Conservation (phyloP, 768 basidiomycete genomes). For the Suillus lakei region DNA sequence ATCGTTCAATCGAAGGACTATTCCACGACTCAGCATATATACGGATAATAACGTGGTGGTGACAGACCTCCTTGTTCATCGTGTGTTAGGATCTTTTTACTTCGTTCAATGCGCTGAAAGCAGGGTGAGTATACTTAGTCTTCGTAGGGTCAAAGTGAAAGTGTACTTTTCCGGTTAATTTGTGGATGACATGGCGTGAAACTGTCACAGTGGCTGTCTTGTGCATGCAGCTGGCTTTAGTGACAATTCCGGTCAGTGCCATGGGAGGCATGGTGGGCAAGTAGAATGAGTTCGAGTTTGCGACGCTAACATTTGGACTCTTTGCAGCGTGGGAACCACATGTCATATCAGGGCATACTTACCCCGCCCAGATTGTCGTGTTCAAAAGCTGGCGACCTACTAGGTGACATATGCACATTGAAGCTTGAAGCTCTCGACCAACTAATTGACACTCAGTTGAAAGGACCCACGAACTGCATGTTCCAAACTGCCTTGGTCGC, state of each 20-base stretch:
- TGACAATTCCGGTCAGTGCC: constrained; percentile 74
- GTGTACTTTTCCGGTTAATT: constrained; percentile 76
- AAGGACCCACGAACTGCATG: no score
- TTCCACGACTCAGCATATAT: constrained; percentile 14
- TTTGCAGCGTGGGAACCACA: constrained; percentile 1
- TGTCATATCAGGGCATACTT: not conserved
- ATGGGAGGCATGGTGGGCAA: constrained; percentile 70
- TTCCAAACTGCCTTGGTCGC: no score
- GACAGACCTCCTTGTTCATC: constrained; percentile 72
- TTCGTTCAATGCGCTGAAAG: constrained; percentile 68
- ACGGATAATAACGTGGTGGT: not conserved
- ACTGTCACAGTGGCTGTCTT: constrained; percentile 88
- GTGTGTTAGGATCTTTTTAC: constrained; percentile 80
- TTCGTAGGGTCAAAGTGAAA: not conserved
- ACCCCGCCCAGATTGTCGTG: no score
- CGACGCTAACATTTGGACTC: not conserved
- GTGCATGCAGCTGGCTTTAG: constrained; percentile 81
- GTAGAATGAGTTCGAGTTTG: not conserved
- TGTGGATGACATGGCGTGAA: constrained; percentile 72
- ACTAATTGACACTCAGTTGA: no score
- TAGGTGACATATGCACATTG: no score
- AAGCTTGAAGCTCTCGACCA: no score
- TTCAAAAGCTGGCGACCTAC: no score
- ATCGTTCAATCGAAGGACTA: constrained; percentile 72
- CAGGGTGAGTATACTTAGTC: constrained; percentile 6